Base-by-base conservation (phyloP, 2,329 filamentous ascomycete species). In the Venturia pyrina region DNA sequence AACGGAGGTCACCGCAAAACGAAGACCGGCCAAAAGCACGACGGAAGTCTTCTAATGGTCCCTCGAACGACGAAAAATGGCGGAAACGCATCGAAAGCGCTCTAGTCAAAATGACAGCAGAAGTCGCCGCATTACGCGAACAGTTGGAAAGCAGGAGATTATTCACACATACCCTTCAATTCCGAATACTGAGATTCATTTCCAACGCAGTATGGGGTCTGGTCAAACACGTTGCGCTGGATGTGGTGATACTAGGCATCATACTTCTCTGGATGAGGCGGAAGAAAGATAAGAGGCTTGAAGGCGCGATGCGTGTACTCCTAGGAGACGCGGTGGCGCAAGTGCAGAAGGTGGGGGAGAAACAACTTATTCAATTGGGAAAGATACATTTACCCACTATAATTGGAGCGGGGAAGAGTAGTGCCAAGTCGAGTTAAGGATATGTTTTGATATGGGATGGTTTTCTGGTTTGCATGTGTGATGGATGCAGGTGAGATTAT, bases 111-210 rank as follows among this genome's bases (percentile, higher is more conserved):
- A 87, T 98, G 78, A 96, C 93, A 5, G 89, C 92, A 19, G 95
- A 99, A 77, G 86, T 99, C 41, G 93, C 95, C 1, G 95, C 95
- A 0, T 78, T 98, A 68, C 85, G 95, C 44, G 95, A 99, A 77
- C 93, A 98, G 74, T 89, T 98, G 70, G 89, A 91, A 65, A 84
- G 86, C 0, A 87, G 90, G 0, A 83, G 89, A 15, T 85, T 93
- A 69, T 89, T 89, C 78, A 84, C 85, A 68, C 83, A 85, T 21
- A 85, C 84, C 70, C 87, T 83, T 70, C 84, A 85, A 68, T 74
- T 61, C 21, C 46, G 62, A 5, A 37, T 67, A 21, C 17, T 65
- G 15, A 21, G 62, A 11, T 66, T 65, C 32, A 28, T 66, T 1
- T 28, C 41, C 10, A 61, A 34, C 32, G 21, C 57, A 24, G 37